Base-by-base conservation (phyloP, 1,139 yeast genomes). In the Yamadazyma trypodendri region DNA sequence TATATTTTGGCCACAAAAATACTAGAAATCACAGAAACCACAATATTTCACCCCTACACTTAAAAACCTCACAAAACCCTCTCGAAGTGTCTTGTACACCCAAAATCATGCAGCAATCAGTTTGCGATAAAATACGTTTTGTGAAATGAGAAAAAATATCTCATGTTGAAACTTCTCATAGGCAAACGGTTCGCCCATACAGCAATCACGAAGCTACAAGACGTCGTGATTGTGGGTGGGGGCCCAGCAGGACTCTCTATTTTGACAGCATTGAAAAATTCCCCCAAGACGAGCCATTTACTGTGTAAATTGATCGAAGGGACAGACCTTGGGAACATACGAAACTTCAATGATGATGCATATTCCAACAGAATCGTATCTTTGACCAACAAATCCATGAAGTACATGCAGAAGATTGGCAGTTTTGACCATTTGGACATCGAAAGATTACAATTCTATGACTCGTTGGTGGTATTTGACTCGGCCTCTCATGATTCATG, bases 181-280 rank as follows among this genome's bases (percentile, higher is more conserved):
- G 18, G 12, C 17, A 42, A 33, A 34, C 28, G 46, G 24, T 33
- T 43, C 14, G 18, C 34, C 6, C 45, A 41, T 28, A 32, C 37
- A 11, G 29, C 23, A 14, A 34, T 27, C 13, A 51, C 62, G 6
- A 48, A 45, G 29, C 52, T 62, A 17, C 72, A 73, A 36, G 99
- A 92, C 58, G 79, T 94, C 17, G 82, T 87, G 10, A 84, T 92
- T 40, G 85, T 94, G 33, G 99, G 99, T 18, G 98, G 96, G 6
- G 99, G 99, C 0, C 96, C 97, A 1, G 97, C 98, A 0, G 99
- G 99, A 0, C 65, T 92, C 39, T 83, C 97, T 1, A 66, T 92
- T 28, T 81, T 94, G 2, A 75, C 96, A 0, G 95, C 95, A 0
- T 83, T 56, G 73, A 71, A 85, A 56, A 72, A 75, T 49, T 81